These are phyloP conservation scores for Ogataea corticis DNA, from an alignment of 805 yeast genomes.

Conservation along the genomic window DNA sequence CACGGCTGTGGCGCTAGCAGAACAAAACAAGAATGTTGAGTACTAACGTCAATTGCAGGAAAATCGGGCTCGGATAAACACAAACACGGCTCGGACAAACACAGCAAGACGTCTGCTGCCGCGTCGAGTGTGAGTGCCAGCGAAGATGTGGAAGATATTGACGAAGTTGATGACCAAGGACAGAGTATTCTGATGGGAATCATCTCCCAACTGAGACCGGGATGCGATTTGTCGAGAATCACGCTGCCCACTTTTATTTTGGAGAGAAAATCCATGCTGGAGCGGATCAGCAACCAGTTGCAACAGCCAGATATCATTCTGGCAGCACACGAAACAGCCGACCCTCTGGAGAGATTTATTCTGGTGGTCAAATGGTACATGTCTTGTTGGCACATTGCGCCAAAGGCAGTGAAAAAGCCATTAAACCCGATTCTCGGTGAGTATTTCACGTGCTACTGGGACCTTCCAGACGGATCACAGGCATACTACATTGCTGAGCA, in stretches of 20 bases:
- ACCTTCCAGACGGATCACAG: constrained; percentile 60
- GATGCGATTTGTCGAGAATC: constrained; percentile 84
- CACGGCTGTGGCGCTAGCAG: no score
- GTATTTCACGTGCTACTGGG: constrained; percentile 90
- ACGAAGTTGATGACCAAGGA: constrained; percentile 88
- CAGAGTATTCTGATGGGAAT: constrained; percentile 85
- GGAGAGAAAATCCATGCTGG: constrained; percentile 95
- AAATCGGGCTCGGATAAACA: constrained; percentile 24
- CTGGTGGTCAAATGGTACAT: constrained; percentile 85
- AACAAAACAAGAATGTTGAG: neutral
- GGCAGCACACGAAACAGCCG: constrained; percentile 60
- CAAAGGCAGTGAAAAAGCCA: constrained; percentile 97
- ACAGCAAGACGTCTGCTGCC: neutral
- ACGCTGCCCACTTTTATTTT: constrained; percentile 94
- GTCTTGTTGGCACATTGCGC: constrained; percentile 97
- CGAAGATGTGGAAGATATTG: constrained; percentile 68
- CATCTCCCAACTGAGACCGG: constrained; percentile 89
- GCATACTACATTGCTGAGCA: constrained; percentile 92
- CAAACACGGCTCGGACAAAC: constrained; percentile 15
- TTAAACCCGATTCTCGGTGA: constrained; percentile 94
- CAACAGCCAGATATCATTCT: constrained; percentile 76
- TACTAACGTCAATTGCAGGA: constrained; percentile 10
- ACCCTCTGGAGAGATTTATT: constrained; percentile 69
- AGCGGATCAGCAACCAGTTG: constrained; percentile 86
- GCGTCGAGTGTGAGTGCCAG: neutral